Evolutionary conservation across 164 flowering plant species (phyloP).

Genomic region (Chimonanthus praecox): DNA sequence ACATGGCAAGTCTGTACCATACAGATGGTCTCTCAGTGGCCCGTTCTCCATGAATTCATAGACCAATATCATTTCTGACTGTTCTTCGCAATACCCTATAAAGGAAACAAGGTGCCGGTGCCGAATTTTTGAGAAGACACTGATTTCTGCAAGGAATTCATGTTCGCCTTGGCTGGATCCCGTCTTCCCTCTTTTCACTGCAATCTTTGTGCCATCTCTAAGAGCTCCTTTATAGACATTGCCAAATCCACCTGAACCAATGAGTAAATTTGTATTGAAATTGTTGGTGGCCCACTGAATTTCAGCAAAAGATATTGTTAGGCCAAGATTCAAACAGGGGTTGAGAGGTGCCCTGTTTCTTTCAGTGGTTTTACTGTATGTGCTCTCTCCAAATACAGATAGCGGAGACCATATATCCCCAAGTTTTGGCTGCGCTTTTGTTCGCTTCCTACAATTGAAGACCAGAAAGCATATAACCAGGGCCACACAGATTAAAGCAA

Average conservation of each 20-base stretch:
- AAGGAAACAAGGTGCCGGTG: slow-evolving; percentile 8
- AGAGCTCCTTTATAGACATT: neutral
- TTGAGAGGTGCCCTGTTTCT: neutral
- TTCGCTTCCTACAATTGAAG: neutral
- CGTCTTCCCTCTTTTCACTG: neutral
- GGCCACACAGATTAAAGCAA: neutral
- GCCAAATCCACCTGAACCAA: neutral
- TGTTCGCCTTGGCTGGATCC: neutral
- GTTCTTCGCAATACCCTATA: slow-evolving; percentile 10
- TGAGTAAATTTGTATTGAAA: neutral
- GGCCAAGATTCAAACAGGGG: slow-evolving; percentile 1
- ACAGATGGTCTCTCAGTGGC: slow-evolving; percentile 15
- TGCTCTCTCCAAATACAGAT: slow-evolving; percentile 13
- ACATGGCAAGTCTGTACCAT: slow-evolving; percentile 7
- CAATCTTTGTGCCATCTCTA: neutral
- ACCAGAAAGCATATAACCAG: neutral
- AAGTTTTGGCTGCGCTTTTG: neutral
- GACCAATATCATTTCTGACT: slow-evolving; percentile 19
- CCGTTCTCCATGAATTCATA: slow-evolving; percentile 22
- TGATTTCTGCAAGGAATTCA: neutral
- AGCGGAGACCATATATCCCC: neutral
- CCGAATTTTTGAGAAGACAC: neutral
- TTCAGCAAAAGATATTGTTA: neutral
- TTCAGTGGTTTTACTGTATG: slow-evolving; percentile 10
- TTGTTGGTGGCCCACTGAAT: neutral